phyloP scores from a whole-genome alignment of 495 filamentous ascomycete species.

The Aspergillus taichungensis region DNA sequence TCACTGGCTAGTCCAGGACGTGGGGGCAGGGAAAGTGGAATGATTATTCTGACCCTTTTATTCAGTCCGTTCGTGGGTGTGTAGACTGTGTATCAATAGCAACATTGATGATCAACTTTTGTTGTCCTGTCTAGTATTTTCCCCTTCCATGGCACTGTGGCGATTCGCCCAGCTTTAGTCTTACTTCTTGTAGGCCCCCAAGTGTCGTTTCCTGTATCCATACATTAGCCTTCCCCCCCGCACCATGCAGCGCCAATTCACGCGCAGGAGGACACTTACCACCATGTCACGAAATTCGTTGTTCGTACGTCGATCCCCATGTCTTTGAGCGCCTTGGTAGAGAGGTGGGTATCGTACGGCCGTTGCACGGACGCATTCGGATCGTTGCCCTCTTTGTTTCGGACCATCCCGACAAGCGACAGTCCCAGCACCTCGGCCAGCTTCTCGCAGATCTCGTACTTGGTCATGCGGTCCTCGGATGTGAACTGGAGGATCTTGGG shows the following conservation, averaged over 20 bases:
- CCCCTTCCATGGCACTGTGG: not conserved
- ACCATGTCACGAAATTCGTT: constrained; percentile 74
- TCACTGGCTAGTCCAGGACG: no score
- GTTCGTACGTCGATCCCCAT: constrained; percentile 70
- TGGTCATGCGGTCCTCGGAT: constrained; percentile 78
- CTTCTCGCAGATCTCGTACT: constrained; percentile 80
- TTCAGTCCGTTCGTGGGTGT: no score
- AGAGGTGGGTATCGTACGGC: constrained; percentile 85
- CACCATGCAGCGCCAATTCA: constrained; percentile 9
- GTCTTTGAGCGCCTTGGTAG: constrained; percentile 63
- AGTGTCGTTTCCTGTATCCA: constrained; percentile 28
- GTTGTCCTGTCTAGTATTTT: no score
- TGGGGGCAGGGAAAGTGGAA: no score
- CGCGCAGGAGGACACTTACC: constrained; percentile 42
- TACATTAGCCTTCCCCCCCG: constrained; percentile 9
- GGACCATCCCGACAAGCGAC: constrained; percentile 57
- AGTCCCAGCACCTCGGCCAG: constrained; percentile 77
- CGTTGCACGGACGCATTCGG: constrained; percentile 65
- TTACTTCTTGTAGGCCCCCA: constrained; percentile 32
- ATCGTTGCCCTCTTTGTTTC: constrained; percentile 68
- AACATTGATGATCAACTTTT: no score
- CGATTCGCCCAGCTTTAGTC: not conserved
- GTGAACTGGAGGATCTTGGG: constrained; percentile 79
- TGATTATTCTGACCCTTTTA: no score
- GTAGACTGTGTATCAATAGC: no score